phyloP scores from a whole-genome alignment of 2,329 filamentous ascomycete species.

The Lecanoromycetidae sp. region DNA sequence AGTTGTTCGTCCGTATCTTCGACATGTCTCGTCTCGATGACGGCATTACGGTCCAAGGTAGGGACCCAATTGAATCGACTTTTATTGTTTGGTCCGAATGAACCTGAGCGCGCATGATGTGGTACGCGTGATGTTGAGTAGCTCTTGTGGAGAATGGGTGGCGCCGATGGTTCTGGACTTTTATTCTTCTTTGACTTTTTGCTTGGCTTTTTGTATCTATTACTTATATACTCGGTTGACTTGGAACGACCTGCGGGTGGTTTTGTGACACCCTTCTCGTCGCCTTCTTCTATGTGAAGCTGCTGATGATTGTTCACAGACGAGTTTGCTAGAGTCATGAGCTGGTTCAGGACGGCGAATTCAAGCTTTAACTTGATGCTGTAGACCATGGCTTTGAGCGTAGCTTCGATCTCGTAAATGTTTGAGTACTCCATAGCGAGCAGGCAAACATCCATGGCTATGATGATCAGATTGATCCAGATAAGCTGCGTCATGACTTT shows the following conservation, averaged over 20 bases:
- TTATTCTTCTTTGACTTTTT: background rate
- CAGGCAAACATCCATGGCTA: constrained; percentile 34
- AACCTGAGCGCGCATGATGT: constrained; percentile 2
- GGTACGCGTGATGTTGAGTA: constrained; percentile 10
- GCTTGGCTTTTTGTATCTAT: constrained; percentile 13
- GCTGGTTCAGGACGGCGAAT: constrained; percentile 32
- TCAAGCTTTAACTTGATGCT: constrained; percentile 41
- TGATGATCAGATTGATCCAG: constrained; percentile 38
- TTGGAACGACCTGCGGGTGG: constrained; percentile 15
- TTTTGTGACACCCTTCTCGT: constrained; percentile 5
- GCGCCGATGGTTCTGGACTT: constrained; percentile 1
- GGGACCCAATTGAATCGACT: constrained; percentile 17
- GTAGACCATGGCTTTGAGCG: constrained; percentile 36
- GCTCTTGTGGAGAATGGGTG: constrained; percentile 4
- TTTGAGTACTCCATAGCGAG: constrained; percentile 34
- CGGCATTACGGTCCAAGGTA: constrained; percentile 14
- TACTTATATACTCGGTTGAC: constrained; percentile 17
- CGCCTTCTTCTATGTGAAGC: constrained; percentile 16
- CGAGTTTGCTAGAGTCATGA: constrained; percentile 19
- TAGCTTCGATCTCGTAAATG: constrained; percentile 36
- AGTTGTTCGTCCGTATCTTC: constrained; percentile 12
- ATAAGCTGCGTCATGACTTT: constrained; percentile 39
- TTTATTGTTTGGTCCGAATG: constrained; percentile 10
- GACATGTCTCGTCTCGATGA: constrained; percentile 15
- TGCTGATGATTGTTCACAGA: constrained; percentile 16